A percentile compares a stretch with the other conserved stretches of the same genome.
phyloP scores from a whole-genome alignment of 2,329 filamentous ascomycete genomes.

The Fusarium domesticum region DNA sequence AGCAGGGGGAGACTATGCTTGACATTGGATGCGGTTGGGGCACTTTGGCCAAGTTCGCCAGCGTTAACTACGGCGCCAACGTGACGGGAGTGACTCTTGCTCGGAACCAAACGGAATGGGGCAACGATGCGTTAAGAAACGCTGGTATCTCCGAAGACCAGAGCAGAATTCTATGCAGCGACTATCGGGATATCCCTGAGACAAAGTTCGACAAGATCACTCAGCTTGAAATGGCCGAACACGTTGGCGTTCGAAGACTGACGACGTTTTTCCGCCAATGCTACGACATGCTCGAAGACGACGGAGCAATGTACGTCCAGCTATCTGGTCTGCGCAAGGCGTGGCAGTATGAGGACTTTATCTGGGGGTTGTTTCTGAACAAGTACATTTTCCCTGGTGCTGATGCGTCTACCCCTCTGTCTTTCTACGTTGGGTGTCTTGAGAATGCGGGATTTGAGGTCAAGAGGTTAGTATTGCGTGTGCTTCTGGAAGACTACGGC shows the following conservation, averaged over 20 bases:
- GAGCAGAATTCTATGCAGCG: conserved; percentile 84
- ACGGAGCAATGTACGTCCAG: conserved; percentile 90
- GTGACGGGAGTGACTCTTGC: conserved; percentile 87
- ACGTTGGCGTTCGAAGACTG: conserved; percentile 87
- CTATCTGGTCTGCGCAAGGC: conserved; percentile 84
- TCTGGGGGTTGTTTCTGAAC: conserved; percentile 98
- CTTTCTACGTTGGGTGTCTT: conserved; percentile 75
- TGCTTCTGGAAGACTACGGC: background rate
- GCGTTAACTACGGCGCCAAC: conserved; percentile 78
- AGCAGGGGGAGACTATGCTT: conserved; percentile 75
- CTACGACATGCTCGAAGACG: conserved; percentile 89
- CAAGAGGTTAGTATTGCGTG: conserved; percentile 51
- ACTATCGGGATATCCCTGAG: conserved; percentile 87
- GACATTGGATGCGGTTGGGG: conserved; percentile 97
- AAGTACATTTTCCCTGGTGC: conserved; percentile 97
- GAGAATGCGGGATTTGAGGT: conserved; percentile 67
- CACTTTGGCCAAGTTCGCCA: conserved; percentile 85
- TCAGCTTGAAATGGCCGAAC: conserved; percentile 95
- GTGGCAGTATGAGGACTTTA: conserved; percentile 95
- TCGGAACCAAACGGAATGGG: conserved; percentile 91
- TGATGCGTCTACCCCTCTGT: conserved; percentile 85
- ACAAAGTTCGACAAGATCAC: conserved; percentile 92
- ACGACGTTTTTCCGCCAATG: conserved; percentile 76
- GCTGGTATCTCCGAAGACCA: conserved; percentile 77
- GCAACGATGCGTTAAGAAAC: conserved; percentile 78